phyloP scores from a whole-genome alignment of 805 yeast species.

The Phaffomyces opuntiae region DNA sequence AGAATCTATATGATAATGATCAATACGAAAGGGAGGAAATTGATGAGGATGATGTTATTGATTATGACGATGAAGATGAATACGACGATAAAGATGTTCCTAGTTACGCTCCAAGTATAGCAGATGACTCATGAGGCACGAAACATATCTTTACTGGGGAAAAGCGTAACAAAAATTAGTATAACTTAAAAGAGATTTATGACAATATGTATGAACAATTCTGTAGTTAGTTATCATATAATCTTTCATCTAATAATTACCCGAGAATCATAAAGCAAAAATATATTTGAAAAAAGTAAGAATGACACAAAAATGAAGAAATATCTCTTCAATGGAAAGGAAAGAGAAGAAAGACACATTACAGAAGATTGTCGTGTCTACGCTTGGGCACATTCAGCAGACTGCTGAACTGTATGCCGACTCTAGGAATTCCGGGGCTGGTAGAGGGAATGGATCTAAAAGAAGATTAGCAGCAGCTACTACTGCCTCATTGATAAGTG shows the following conservation, averaged over 20 bases:
- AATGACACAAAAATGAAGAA: not conserved
- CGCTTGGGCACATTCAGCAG: slow-evolving; percentile 4
- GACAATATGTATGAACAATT: not conserved
- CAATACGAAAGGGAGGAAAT: slow-evolving; percentile 21
- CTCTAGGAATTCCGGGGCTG: not conserved
- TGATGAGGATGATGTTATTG: slow-evolving; percentile 22
- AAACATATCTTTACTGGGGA: no score
- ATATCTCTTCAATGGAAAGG: not conserved
- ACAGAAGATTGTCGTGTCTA: not conserved
- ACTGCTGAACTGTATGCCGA: slow-evolving; percentile 6
- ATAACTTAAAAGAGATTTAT: not conserved
- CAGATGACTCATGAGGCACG: slow-evolving; percentile 5
- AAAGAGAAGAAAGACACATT: not conserved
- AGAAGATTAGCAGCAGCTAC: slow-evolving; percentile 31
- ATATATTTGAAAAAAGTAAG: not conserved
- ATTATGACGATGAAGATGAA: slow-evolving; percentile 26
- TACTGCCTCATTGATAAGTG: slow-evolving; percentile 37
- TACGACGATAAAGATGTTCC: slow-evolving; percentile 24
- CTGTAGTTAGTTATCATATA: not conserved
- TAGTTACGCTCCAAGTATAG: slow-evolving; percentile 21
- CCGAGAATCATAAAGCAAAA: not conserved
- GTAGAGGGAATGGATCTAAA: slow-evolving; percentile 7
- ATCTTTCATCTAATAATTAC: not conserved
- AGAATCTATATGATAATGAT: slow-evolving; percentile 16
- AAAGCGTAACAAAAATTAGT: not conserved